Percentiles rank a stretch among this genome's conserved stretches.
These are phyloP conservation scores for Capronia epimyces DNA, from an alignment of 2,329 filamentous ascomycete species.

Conservation along the genomic window DNA sequence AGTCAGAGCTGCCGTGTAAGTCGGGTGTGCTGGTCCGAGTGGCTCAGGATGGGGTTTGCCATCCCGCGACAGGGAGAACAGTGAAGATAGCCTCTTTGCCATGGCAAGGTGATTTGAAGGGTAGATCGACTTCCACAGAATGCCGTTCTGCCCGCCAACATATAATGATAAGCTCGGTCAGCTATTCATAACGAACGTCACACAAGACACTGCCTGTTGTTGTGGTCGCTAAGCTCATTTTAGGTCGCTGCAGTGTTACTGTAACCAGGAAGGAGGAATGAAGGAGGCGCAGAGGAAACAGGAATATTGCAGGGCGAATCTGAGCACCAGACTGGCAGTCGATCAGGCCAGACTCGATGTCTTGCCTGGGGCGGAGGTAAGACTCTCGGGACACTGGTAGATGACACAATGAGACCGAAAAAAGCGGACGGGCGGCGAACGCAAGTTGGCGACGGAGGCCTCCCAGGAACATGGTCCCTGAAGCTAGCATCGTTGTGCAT, in stretches of 20 bases:
- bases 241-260: constrained; percentile 1
- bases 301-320: neutral
- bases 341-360: neutral
- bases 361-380: neutral
- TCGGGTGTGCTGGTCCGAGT: constrained; percentile 1
- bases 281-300: neutral
- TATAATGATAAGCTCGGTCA: neutral
- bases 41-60: constrained; percentile 4
- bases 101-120: neutral
- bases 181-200: neutral
- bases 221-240: neutral
- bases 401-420: neutral
- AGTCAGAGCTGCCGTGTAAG: neutral
- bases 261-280: neutral
- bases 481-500: neutral
- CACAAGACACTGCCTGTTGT: neutral
- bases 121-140: neutral
- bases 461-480: neutral
- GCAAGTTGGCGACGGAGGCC: neutral
- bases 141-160: neutral
- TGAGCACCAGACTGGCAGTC: neutral
- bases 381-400: neutral
- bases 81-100: constrained; percentile 23
- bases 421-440: neutral
- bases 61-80: constrained; percentile 26